These are phyloP conservation scores for Oropetium thomaeum DNA, from an alignment of 176 grass and related monocot species.

Conservation along the genomic window DNA sequence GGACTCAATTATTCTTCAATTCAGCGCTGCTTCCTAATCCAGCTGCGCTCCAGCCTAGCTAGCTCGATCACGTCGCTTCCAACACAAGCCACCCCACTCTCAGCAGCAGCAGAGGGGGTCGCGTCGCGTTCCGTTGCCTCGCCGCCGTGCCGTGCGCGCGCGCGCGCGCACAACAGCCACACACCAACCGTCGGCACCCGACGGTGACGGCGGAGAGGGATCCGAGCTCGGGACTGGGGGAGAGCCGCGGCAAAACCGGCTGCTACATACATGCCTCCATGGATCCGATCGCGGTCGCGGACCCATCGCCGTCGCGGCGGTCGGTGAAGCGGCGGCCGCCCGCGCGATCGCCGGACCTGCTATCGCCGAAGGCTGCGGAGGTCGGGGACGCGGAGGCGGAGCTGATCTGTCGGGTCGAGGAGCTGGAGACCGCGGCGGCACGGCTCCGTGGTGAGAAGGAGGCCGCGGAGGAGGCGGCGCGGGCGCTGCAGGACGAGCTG, in stretches of 20 bases:
- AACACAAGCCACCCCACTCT: slow-evolving; percentile 33
- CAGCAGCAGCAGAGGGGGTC: neutral
- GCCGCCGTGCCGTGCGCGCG: slow-evolving; percentile 3
- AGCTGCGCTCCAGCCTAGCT: slow-evolving; percentile 32
- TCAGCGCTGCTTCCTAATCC: slow-evolving; percentile 1
- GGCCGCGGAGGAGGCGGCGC: slow-evolving; percentile 44
- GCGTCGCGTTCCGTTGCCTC: neutral
- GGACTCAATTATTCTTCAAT: slow-evolving; percentile 21
- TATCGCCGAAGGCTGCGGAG: slow-evolving; percentile 29
- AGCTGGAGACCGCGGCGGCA: slow-evolving; percentile 35
- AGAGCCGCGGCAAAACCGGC: neutral
- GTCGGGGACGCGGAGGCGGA: neutral
- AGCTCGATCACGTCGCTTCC: slow-evolving; percentile 39
- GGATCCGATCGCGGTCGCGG: slow-evolving; percentile 24
- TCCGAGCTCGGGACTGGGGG: neutral
- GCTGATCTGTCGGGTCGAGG: slow-evolving; percentile 39
- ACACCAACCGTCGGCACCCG: neutral
- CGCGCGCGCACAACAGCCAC: neutral
- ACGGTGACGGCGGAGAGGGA: slow-evolving; percentile 1
- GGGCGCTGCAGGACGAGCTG: slow-evolving; percentile 47
- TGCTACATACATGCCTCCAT: slow-evolving; percentile 44
- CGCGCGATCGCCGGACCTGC: slow-evolving; percentile 33
- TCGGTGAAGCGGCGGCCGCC: slow-evolving; percentile 40
- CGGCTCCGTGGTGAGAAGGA: slow-evolving; percentile 48
- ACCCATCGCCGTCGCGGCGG: slow-evolving; percentile 29